Evolutionary conservation across 2,329 filamentous ascomycete species (phyloP), one percentile per base, ranked within the genome.

Genomic region (Neofusicoccum umdonicola): DNA sequence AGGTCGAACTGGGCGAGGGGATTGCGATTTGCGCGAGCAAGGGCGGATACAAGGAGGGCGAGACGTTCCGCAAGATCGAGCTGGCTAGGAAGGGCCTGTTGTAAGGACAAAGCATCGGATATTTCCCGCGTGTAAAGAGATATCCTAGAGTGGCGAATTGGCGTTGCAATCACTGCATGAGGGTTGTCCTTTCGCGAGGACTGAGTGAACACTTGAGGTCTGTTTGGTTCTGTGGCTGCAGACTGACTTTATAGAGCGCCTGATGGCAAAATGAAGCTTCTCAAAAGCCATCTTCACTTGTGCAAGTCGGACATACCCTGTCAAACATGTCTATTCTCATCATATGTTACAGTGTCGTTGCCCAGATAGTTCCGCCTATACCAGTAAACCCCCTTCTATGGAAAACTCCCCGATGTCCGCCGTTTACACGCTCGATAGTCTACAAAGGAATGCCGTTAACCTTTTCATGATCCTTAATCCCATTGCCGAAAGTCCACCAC

Each of bases 61-160:
- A 93, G 77, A 86, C 90, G 15, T 83, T 84, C 66, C 84, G 89
- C 73, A 94, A 94, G 81, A 83, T 95, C 60, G 90, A 94, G 76
- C 78, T 94, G 71, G 91, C 91, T 3, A 83, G 91, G 72, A 94
- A 93, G 79, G 91, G 91, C 1, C 71, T 93, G 76, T 76, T 95
- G 62, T 93, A 68, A 76, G 15, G 37, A 51, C 1, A 57, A 12
- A 13, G 17, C n/a, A 19, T 17, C 11, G 8, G 34, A 3, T n/a
- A 15, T 41, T 17, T n/a, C 34, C 8, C 8, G 41, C 17, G 37
- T 44, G 7, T 58, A 45, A 12, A 41, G 15, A 22, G n/a, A 39
- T 8, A 4, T 8, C 31, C 15, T 27, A 41, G 57, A 27, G 5
- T 15, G 42, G 42, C 57, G 42, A 39, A 61, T 13, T 44, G 44